phyloP scores from a whole-genome alignment of 345 rosid species.

The Lumnitzera racemosa region DNA sequence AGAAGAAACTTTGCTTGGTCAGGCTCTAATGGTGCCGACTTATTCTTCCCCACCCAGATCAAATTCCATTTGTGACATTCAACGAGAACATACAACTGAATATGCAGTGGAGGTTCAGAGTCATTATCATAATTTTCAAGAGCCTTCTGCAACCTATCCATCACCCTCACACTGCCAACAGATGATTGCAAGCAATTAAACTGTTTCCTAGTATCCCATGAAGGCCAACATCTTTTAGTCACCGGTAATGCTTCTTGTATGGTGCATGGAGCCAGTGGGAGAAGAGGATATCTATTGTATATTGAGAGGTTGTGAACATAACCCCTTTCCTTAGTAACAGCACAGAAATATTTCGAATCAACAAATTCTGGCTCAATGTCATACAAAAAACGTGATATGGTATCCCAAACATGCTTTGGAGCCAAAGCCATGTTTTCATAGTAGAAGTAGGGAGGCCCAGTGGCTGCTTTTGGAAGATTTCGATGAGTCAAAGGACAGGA shows the following conservation, averaged over 20 bases:
- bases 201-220: constrained; percentile 70
- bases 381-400: constrained; percentile 55
- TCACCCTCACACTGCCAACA: constrained; percentile 53
- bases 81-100: constrained; percentile 49
- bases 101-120: constrained; percentile 33
- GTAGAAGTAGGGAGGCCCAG: constrained; percentile 72
- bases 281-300: constrained; percentile 46
- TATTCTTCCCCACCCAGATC: constrained; percentile 88
- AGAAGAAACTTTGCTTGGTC: constrained; percentile 83
- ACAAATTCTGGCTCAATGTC: constrained; percentile 82
- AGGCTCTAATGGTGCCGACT: constrained; percentile 76
- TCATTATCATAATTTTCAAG: constrained; percentile 39
- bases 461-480: constrained; percentile 48
- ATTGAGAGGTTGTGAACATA: constrained; percentile 80
- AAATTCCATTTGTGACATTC: constrained; percentile 82
- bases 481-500: constrained; percentile 20
- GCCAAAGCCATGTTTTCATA: constrained; percentile 91
- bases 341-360: constrained; percentile 72
- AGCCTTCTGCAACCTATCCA: constrained; percentile 40
- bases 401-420: constrained; percentile 85
- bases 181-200: constrained; percentile 74
- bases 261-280: constrained; percentile 59
- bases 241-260: constrained; percentile 68
- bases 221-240: constrained; percentile 80
- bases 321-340: constrained; percentile 84